Base-by-base conservation (phyloP, 306 rosid species). In the Erythrophleum fordii region DNA sequence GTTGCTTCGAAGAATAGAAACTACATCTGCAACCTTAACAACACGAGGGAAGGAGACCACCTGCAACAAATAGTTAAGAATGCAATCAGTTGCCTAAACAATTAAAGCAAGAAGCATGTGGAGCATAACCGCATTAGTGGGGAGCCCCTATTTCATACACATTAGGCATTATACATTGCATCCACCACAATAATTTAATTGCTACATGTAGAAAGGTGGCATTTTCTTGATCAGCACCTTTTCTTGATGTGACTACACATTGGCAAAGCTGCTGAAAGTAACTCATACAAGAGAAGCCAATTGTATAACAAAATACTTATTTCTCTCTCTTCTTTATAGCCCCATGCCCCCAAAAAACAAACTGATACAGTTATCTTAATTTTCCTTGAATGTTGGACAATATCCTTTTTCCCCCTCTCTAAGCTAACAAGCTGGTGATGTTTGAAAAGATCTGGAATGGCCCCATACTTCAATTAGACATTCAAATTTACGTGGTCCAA, bases 11-110 rank as follows among this genome's bases (percentile, higher is more conserved):
- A 95, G 85, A 83, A 95, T 95, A 69, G 92, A 86, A 83, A 89
- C 87, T 77, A 95, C 81, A 77, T 95, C 98, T 69, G 99, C 91
- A 86, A 95, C 97, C 94, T 93, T 95, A 64, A 83, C 94, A 73
- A 95, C 88, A 39, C 98, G 98, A 69, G 99, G 98, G 76, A 95
- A 79, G 77, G 97, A 93, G 67, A 89, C 81, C 76, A 93, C 99
- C 99, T 93, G 87, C 81, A 75, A 82, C 65, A 70, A 80, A 82
- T 56, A 65, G 72, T 66, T 72, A 75, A 53, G 69, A 17, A 49
- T 44, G 77, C 68, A 77, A 41, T 87, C 77, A 83, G 77, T 39
- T 25, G 72, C 60, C 69, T 64, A 62, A 83, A 77, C 26, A 11
- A 76, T 39, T 41, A 20, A 68, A 45, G 53, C 53, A 68, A 68